Conservation (phyloP, 331 rosid species). For the Erythrophleum ivorense region DNA sequence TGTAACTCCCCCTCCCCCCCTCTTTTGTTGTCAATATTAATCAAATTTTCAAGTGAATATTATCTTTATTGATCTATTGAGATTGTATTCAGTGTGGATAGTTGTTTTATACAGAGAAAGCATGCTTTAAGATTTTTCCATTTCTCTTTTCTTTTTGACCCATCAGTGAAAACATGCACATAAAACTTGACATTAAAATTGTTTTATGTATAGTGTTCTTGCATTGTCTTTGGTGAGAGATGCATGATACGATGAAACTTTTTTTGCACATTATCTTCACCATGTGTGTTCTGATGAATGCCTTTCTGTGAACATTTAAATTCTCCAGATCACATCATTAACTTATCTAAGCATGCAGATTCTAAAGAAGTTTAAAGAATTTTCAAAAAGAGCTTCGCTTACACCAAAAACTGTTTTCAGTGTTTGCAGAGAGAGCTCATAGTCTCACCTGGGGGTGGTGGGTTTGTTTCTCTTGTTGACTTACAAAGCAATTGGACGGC, state of each 20-base stretch:
- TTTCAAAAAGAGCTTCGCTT: neutral
- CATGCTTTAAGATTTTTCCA: neutral
- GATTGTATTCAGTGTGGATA: neutral
- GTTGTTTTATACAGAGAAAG: neutral
- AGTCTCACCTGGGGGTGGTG: no score
- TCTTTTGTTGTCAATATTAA: neutral
- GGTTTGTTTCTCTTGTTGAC: no score
- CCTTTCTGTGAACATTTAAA: neutral
- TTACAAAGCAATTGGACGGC: no score
- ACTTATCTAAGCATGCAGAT: neutral
- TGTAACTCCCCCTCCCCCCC: slow-evolving; percentile 9
- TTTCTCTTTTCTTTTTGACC: neutral
- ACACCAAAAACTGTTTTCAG: no score
- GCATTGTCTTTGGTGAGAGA: neutral
- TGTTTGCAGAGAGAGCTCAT: no score
- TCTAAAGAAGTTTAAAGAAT: neutral
- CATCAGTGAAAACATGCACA: neutral
- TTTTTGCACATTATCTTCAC: neutral
- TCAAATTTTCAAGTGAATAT: slow-evolving; percentile 3
- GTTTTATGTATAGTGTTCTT: neutral
- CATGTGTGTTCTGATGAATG: neutral
- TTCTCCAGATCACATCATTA: neutral
- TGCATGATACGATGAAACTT: neutral
- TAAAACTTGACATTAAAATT: neutral
- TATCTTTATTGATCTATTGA: neutral